phyloP scores from a whole-genome alignment of 1,139 yeast species.

The Nakaseomyces delphensis region DNA sequence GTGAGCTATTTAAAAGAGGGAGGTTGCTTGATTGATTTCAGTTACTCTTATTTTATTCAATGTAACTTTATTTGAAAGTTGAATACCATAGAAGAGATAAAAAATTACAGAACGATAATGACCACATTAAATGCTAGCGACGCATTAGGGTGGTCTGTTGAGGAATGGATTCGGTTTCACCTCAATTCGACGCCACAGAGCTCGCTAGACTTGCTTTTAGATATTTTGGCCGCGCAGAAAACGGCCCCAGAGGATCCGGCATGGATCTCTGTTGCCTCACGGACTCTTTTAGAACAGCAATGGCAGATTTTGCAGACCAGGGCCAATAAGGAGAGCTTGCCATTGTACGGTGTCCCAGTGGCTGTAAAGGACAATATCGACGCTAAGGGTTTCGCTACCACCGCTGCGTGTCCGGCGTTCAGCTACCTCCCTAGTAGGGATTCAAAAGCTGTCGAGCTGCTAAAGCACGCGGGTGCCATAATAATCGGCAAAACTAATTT shows the following conservation, averaged over 20 bases:
- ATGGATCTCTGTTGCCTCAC: conserved; percentile 73
- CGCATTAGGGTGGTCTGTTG: conserved; percentile 49
- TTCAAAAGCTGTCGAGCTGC: conserved; percentile 59
- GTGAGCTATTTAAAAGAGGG: too few species aligned
- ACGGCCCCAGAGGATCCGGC: conserved; percentile 60
- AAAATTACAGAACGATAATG: conserved; percentile 6
- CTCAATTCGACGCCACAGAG: conserved; percentile 50
- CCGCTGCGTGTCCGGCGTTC: conserved; percentile 91
- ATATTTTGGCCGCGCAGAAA: conserved; percentile 42
- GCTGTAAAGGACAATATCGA: conserved; percentile 95
- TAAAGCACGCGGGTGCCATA: conserved; percentile 81
- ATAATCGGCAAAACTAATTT: conserved; percentile 86
- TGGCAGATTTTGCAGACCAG: conserved; percentile 68
- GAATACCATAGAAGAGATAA: not conserved
- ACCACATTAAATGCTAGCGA: conserved; percentile 1
- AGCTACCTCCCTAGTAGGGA: conserved; percentile 59
- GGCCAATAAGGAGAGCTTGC: conserved; percentile 39
- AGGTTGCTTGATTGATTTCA: too few species aligned
- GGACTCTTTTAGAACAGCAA: conserved; percentile 57
- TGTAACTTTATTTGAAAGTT: too few species aligned
- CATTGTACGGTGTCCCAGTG: conserved; percentile 77
- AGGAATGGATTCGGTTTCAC: conserved; percentile 69
- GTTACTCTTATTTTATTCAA: too few species aligned
- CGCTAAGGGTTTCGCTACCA: conserved; percentile 69
- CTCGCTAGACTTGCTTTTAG: conserved; percentile 44